Conservation (phyloP, 2,329 filamentous ascomycete genomes). For the Ceratocystis lukuohia region DNA sequence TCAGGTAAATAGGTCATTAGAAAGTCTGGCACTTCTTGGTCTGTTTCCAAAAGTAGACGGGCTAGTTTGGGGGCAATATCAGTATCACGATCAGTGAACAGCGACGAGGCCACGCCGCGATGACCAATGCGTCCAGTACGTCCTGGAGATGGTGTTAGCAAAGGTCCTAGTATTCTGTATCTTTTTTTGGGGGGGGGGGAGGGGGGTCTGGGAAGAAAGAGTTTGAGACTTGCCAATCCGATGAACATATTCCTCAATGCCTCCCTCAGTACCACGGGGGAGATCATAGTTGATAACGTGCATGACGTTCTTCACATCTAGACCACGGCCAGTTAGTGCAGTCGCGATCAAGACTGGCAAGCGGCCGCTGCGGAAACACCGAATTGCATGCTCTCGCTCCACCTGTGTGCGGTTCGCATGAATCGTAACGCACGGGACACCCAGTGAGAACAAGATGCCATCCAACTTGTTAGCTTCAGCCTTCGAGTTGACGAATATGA, state of each 20-base stretch:
- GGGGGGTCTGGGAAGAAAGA: no score
- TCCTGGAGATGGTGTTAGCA: slow-evolving; percentile 35
- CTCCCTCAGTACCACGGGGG: slow-evolving; percentile 60
- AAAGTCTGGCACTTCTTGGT: slow-evolving; percentile 72
- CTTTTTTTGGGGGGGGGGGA: background rate
- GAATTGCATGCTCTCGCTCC: slow-evolving; percentile 85
- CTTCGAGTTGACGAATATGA: slow-evolving; percentile 84
- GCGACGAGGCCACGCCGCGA: slow-evolving; percentile 70
- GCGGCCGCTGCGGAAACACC: slow-evolving; percentile 63
- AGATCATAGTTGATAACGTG: slow-evolving; percentile 93
- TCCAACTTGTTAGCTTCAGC: slow-evolving; percentile 68
- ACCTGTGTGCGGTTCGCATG: slow-evolving; percentile 76
- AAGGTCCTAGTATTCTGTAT: no score
- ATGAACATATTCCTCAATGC: slow-evolving; percentile 86
- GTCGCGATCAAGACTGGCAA: slow-evolving; percentile 76
- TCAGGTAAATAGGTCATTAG: slow-evolving; percentile 51
- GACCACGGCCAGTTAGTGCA: slow-evolving; percentile 72
- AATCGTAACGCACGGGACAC: slow-evolving; percentile 74
- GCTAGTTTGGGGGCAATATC: slow-evolving; percentile 60
- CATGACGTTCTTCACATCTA: slow-evolving; percentile 75
- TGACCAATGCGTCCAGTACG: slow-evolving; percentile 92
- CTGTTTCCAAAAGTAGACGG: slow-evolving; percentile 67
- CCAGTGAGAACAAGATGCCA: slow-evolving; percentile 70
- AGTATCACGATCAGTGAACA: slow-evolving; percentile 69
- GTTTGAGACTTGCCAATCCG: slow-evolving; percentile 58